Percentiles rank a stretch among this genome's conserved stretches.
phyloP scores from a whole-genome alignment of 306 rosid genomes.

The Trifolium subterraneum region DNA sequence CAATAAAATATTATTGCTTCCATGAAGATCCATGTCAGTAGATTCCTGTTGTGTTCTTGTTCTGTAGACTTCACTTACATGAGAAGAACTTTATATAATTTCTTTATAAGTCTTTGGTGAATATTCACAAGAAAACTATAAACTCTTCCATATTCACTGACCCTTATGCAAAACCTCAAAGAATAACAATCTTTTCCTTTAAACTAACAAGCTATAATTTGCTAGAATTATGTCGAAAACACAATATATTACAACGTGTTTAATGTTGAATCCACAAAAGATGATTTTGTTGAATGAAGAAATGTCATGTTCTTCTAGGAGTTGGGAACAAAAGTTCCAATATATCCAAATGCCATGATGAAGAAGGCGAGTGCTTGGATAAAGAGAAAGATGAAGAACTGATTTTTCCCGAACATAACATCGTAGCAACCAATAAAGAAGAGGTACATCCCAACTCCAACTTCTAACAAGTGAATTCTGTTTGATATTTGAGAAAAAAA shows the following conservation, averaged over 20 bases:
- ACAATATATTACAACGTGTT: conserved; percentile 45
- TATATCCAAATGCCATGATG: conserved; percentile 78
- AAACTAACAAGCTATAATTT: conserved; percentile 50
- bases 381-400: conserved; percentile 74
- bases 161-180: conserved; percentile 56
- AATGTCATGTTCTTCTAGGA: conserved; percentile 47
- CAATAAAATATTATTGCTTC: conserved; percentile 46
- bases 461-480: conserved; percentile 79
- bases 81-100: conserved; percentile 48
- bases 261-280: conserved; percentile 30
- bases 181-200: conserved; percentile 49
- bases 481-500: conserved; percentile 30
- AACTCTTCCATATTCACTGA: conserved; percentile 43
- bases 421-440: conserved; percentile 79
- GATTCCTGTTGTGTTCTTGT: conserved; percentile 38
- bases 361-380: conserved; percentile 82
- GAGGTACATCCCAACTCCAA: conserved; percentile 78
- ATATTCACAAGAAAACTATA: conserved; percentile 67
- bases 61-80: conserved; percentile 45
- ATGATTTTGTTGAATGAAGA: conserved; percentile 42
- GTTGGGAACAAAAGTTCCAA: conserved; percentile 85
- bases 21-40: conserved; percentile 39
- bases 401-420: conserved; percentile 73
- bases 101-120: conserved; percentile 50
- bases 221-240: conserved; percentile 43